Base-by-base conservation (phyloP, 495 filamentous ascomycete species). In the Talaromyces borbonicus region DNA sequence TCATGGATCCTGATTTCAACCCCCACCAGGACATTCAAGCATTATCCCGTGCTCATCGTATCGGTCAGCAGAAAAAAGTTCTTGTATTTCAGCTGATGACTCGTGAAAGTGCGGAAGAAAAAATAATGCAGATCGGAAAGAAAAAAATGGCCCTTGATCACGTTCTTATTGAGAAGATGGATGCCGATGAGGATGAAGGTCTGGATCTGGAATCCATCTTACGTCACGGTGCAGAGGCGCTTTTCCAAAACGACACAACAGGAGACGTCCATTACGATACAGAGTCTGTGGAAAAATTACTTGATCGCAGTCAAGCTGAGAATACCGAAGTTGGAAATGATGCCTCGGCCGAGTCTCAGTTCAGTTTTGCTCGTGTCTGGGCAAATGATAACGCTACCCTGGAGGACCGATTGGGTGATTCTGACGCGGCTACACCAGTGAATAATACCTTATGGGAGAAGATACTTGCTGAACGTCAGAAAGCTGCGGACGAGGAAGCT, bases 21-120 rank as follows among this genome's bases (percentile, higher is more conserved):
- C 92, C 92, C 0, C 92, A 97, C 54, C 92, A 97, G 59, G 92
- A 99, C 56, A 87, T 97, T 50, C 92, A 99, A 62, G 92, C 92
- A 0, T 66, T 97, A 4, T 94, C 88, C 6, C 81, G 92, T 49
- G 93, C 90, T 18, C 92, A 99, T 61, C 80, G 92, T 24, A 96
- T 99, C 45, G 92, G 92, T 0, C 92, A 99, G 59, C 83, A 85
- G 56, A 90, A 95, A 52, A 95, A 92, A 50, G 92, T 99, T 4
- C 71, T 97, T 5, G 90, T 93, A 37, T 95, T 95, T 58, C 89
- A 97, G 56, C 64, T 99, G 0, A 87, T 93, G 66, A 96, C 90
- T 2, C 81, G 90, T 9, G 77, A 81, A 15, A 88, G 80, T 19
- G 87, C 81, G 0, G 92, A 99, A 60, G 93, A 99, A 61, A 92